These are phyloP conservation scores for Phytopythium montanum DNA, from an alignment of 352 stramenopile species.

Conservation along the genomic window DNA sequence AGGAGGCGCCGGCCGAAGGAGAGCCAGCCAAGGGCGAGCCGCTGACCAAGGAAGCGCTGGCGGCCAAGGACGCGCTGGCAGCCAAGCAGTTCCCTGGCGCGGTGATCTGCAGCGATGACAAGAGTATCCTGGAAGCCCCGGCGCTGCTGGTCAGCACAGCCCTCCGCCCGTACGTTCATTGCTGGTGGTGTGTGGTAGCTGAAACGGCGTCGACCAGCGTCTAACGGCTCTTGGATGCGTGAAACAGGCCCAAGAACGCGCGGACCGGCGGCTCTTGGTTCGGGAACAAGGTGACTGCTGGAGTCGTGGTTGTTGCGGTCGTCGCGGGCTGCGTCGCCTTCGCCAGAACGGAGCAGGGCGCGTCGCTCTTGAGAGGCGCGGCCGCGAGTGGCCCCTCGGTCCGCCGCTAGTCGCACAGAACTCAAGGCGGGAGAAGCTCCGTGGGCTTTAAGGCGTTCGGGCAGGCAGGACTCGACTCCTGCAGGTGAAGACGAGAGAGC, in stretches of 20 bases:
- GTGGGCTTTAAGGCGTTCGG: too few species aligned
- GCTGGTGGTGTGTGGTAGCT: not conserved
- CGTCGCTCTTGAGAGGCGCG: not conserved
- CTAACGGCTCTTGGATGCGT: not conserved
- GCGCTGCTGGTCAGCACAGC: constrained; percentile 43
- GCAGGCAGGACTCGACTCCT: too few species aligned
- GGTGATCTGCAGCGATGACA: constrained; percentile 36
- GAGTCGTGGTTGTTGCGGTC: constrained; percentile 9
- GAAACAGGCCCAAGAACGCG: constrained; percentile 39
- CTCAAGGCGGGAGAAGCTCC: too few species aligned
- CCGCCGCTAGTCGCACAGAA: too few species aligned
- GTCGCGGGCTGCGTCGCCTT: not conserved
- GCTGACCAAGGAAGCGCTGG: constrained; percentile 16
- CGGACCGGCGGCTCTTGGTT: constrained; percentile 23
- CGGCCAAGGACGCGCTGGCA: constrained; percentile 37
- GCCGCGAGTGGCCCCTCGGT: not conserved
- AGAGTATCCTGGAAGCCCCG: constrained; percentile 30
- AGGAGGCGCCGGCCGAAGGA: constrained; percentile 13
- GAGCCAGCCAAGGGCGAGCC: constrained; percentile 33
- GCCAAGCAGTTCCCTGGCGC: constrained; percentile 47
- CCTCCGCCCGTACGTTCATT: constrained; percentile 40
- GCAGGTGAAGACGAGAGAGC: too few species aligned
- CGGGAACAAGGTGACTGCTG: constrained; percentile 10
- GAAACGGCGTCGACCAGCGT: not conserved
- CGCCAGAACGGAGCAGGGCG: not conserved